Evolutionary conservation across 1,284 basidiomycete genomes (phyloP), one percentile per base, ranked within the genome.

Genomic region (Naganishia liquefaciens): DNA sequence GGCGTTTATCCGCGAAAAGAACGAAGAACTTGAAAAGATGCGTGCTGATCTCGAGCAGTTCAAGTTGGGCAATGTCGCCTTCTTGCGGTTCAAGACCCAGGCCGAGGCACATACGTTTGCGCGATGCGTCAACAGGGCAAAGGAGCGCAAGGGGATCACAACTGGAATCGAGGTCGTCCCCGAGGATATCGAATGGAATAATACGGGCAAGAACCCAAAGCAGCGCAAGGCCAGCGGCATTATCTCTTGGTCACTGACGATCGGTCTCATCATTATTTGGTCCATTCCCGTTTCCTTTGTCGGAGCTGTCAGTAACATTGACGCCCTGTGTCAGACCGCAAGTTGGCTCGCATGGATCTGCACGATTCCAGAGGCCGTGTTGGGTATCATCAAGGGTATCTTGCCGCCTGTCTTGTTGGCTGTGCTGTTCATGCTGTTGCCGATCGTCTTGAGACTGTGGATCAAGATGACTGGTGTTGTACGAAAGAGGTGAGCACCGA

Each of bases 171-270:
- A 79, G 68, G 86, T 94, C 50, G 83, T 87, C 1, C 90, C 91
- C 0, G 84, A 86, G 51, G 94, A 97, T 76, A 86, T 99, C 49
- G 87, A 96, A 67, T 98, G 94, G 93, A 80, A 83, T 28, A 97
- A 95, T 77, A 72, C 72, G 30, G 76, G 75, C 69, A 81, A 84
- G 74, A 82, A 81, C 73, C 80, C 82, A 0, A 80, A 81, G 68
- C 80, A 83, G 70, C 79, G 81, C 60, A 80, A 81, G 68, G 71
- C 80, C 42, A 79, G 83, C 27, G 80, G 76, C 25, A 70, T 77
- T 49, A 72, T 80, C 55, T 81, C 80, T 10, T 84, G 82, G 82
- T 75, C 77, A 1, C 73, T 82, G 23, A 84, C 83, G 17, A 75
- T 83, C 46, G 81, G 74, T 7, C 75, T 85, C 33, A 83, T 84